Evolutionary conservation across 805 yeast species (phyloP).

Genomic region (Cyberlindnera bimundalis): DNA sequence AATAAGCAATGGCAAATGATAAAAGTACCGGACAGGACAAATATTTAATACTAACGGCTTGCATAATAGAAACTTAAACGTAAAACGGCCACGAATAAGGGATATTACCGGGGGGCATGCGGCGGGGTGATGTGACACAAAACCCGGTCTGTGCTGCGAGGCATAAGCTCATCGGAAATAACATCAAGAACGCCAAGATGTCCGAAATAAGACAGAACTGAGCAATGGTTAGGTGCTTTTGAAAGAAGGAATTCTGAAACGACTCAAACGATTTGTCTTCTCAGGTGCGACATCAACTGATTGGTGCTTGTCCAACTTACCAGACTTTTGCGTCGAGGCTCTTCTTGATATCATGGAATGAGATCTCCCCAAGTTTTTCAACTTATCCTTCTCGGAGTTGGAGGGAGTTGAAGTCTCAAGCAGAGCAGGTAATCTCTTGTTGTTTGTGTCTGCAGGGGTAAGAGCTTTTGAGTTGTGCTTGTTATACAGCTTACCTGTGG

Average conservation of each 20-base stretch:
- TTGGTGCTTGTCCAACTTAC: background rate
- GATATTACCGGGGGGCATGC: too few relatives aligned
- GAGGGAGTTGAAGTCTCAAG: background rate
- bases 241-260: slow-evolving; percentile 11
- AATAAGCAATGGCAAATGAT: background rate
- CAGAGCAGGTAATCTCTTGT: too few relatives aligned
- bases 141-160: too few relatives aligned
- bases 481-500: too few relatives aligned
- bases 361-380: background rate
- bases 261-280: slow-evolving; percentile 12
- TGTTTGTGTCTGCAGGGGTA: background rate
- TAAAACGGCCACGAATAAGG: background rate
- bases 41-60: too few relatives aligned
- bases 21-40: too few relatives aligned
- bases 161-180: too few relatives aligned
- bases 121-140: slow-evolving; percentile 10
- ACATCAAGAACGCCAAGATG: too few relatives aligned
- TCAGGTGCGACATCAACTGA: background rate
- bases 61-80: too few relatives aligned
- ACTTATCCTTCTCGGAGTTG: background rate
- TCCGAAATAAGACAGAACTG: background rate
- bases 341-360: slow-evolving; percentile 8
- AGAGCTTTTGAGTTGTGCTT: too few relatives aligned
- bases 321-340: slow-evolving; percentile 1
- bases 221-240: slow-evolving; percentile 3